phyloP scores from a whole-genome alignment of 371 early-diverging fungal species.

The Dichotomocladium elegans region DNA sequence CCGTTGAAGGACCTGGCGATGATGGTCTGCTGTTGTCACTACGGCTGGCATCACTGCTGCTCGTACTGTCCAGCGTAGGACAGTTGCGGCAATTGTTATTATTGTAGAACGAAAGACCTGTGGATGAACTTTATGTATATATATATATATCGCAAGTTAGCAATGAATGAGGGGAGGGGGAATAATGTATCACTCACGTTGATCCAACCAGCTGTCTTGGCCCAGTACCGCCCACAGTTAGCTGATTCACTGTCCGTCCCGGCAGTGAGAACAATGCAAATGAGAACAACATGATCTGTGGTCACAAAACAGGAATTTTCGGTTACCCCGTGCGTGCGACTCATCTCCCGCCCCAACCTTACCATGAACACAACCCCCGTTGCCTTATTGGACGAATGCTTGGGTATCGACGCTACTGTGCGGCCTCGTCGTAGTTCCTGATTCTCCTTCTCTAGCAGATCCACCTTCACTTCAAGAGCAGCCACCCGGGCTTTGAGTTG shows the following conservation, averaged over 20 bases:
- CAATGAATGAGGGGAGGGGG: no score
- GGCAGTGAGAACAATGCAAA: slow-evolving; percentile 60
- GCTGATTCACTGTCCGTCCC: slow-evolving; percentile 33
- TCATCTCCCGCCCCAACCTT: slow-evolving; percentile 9
- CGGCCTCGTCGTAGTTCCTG: slow-evolving; percentile 20
- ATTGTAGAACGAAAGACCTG: no score
- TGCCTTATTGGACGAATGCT: slow-evolving; percentile 33
- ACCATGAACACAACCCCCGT: slow-evolving; percentile 74
- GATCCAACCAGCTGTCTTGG: slow-evolving; percentile 1
- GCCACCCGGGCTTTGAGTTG: slow-evolving; percentile 49
- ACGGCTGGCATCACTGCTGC: no score
- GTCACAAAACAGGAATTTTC: not conserved
- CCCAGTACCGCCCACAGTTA: slow-evolving; percentile 50
- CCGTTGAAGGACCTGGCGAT: not conserved
- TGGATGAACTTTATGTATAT: not conserved
- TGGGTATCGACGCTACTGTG: slow-evolving; percentile 1
- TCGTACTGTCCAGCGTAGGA: slow-evolving; percentile 2
- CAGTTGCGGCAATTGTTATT: no score
- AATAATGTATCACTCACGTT: not conserved
- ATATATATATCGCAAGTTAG: no score
- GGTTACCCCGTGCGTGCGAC: slow-evolving; percentile 8
- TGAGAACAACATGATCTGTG: slow-evolving; percentile 60
- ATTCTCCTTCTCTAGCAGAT: slow-evolving; percentile 35
- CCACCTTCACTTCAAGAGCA: slow-evolving; percentile 53
- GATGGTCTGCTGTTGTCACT: slow-evolving; percentile 1